A percentile compares a stretch with the other conserved stretches of the same genome.
phyloP scores from a whole-genome alignment of 106 monocot genomes.

The Triglochin maritima region DNA sequence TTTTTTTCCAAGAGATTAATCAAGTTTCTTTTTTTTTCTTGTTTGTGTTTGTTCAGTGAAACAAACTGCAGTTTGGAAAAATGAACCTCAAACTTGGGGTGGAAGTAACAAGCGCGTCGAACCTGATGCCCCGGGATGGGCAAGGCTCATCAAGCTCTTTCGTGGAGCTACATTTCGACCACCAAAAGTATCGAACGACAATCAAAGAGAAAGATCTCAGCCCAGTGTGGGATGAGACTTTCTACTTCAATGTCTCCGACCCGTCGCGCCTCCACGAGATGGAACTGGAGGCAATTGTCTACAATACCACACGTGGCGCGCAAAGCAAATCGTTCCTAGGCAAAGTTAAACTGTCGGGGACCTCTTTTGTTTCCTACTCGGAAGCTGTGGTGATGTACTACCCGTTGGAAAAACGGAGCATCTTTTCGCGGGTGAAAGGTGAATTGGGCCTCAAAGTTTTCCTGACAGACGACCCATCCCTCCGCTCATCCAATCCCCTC shows the following conservation, averaged over 20 bases:
- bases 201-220: slow-evolving; percentile 40
- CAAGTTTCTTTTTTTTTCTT: too few species aligned
- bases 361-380: slow-evolving; percentile 33
- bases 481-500: slow-evolving; percentile 21
- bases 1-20: too few species aligned
- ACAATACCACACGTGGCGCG: slow-evolving; percentile 11
- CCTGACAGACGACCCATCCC: slow-evolving; percentile 39
- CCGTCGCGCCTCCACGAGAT: slow-evolving; percentile 18
- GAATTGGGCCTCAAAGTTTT: slow-evolving; percentile 50
- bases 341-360: slow-evolving; percentile 28
- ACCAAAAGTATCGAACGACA: slow-evolving; percentile 38
- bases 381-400: slow-evolving; percentile 31
- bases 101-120: slow-evolving; percentile 39
- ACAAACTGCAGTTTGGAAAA: too few species aligned
- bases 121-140: slow-evolving; percentile 37
- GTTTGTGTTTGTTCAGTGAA: too few species aligned
- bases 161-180: slow-evolving; percentile 47
- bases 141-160: slow-evolving; percentile 33
- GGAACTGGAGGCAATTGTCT: slow-evolving; percentile 33
- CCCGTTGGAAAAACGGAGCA: slow-evolving; percentile 42
- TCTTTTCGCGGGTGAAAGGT: slow-evolving; percentile 48
- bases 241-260: slow-evolving; percentile 51
- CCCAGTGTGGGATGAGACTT: slow-evolving; percentile 43
- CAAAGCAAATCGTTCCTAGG: slow-evolving; percentile 40
- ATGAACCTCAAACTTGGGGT: slow-evolving; percentile 32